Percentiles rank a stretch among this genome's conserved stretches.
Conservation (phyloP, 2,329 filamentous ascomycete genomes). For the Fusarium siculi region DNA sequence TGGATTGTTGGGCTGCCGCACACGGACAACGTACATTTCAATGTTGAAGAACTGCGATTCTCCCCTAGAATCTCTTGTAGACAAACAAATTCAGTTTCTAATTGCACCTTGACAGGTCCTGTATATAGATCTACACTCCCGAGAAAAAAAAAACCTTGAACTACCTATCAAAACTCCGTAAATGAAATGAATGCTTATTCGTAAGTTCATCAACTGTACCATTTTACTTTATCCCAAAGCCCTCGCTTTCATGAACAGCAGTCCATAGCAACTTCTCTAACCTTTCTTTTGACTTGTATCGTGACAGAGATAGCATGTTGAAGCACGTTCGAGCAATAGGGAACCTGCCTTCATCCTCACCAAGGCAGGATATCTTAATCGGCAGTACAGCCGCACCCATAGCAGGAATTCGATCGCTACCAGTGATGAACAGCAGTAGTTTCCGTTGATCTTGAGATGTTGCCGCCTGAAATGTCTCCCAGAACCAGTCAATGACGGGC, state of each 20-base stretch:
- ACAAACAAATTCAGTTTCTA: neutral
- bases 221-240: constrained; percentile 84
- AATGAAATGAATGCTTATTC: constrained; percentile 26
- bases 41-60: neutral
- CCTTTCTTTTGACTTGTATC: constrained; percentile 73
- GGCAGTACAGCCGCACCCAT: constrained; percentile 84
- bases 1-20: neutral
- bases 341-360: constrained; percentile 78
- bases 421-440: constrained; percentile 87
- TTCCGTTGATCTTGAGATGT: constrained; percentile 76
- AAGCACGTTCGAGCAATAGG: constrained; percentile 93
- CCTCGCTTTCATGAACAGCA: constrained; percentile 89
- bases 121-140: constrained; percentile 24
- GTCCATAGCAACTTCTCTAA: constrained; percentile 81
- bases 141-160: neutral
- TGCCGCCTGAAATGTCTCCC: constrained; percentile 79
- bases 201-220: constrained; percentile 31
- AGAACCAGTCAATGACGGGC: constrained; percentile 85
- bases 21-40: neutral
- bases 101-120: neutral
- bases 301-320: constrained; percentile 82
- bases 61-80: neutral
- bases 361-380: constrained; percentile 80
- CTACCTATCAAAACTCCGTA: constrained; percentile 33
- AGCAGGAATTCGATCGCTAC: constrained; percentile 89